Conservation (phyloP, 352 stramenopile species). For the Thraustotheca clavata region DNA sequence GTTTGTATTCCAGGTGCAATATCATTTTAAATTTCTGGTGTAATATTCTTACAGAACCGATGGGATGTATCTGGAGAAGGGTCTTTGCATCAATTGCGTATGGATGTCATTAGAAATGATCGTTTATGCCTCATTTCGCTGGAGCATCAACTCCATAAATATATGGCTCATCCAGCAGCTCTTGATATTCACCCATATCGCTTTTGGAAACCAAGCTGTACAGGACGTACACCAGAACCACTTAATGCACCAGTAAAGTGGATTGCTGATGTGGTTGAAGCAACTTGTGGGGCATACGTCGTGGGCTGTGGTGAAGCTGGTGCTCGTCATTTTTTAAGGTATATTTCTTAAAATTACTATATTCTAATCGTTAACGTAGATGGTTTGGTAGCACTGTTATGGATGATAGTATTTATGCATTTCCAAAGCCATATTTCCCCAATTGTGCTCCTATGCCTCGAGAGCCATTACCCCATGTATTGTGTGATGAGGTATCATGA, state of each 20-base stretch:
- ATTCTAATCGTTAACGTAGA: background rate
- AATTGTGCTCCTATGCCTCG: background rate
- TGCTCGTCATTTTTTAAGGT: slow-evolving; percentile 54
- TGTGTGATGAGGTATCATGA: background rate
- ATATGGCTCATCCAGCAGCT: slow-evolving; percentile 67
- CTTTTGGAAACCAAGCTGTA: slow-evolving; percentile 83
- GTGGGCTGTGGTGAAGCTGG: slow-evolving; percentile 60
- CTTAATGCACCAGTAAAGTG: slow-evolving; percentile 72
- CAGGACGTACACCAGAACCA: slow-evolving; percentile 65
- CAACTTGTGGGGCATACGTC: slow-evolving; percentile 72
- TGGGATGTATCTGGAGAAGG: slow-evolving; percentile 67
- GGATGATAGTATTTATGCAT: slow-evolving; percentile 33
- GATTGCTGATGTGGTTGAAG: slow-evolving; percentile 78
- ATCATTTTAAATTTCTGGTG: background rate
- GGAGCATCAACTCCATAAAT: slow-evolving; percentile 47
- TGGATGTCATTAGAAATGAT: slow-evolving; percentile 83
- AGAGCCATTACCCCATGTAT: background rate
- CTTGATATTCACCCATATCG: slow-evolving; percentile 78
- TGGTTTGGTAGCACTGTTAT: slow-evolving; percentile 64
- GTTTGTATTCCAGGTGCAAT: slow-evolving; percentile 57
- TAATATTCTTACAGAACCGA: slow-evolving; percentile 25
- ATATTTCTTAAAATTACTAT: no score
- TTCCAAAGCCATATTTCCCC: slow-evolving; percentile 44
- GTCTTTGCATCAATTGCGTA: slow-evolving; percentile 55
- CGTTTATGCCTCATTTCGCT: slow-evolving; percentile 68